A percentile compares a stretch with the other conserved stretches of the same genome.
Evolutionary conservation across 1,284 basidiomycete species (phyloP).

Genomic region (Malassezia obtusa): DNA sequence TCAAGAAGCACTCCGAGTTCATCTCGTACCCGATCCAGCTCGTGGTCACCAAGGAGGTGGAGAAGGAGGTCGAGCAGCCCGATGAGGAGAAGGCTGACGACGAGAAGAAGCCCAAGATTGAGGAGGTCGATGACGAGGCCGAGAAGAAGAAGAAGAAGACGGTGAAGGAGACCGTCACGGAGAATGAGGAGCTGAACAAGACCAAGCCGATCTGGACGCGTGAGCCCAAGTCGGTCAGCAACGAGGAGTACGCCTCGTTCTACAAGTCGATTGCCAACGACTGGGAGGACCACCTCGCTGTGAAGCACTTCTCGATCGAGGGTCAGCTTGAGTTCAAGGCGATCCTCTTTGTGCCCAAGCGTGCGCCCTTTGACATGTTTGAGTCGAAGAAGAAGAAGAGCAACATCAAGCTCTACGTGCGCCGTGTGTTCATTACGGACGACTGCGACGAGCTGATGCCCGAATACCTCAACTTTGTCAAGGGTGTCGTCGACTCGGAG

Average conservation of each 20-base stretch:
- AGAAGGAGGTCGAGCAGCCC: conserved; percentile 76
- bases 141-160: conserved; percentile 71
- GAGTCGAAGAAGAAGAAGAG: conserved; percentile 99
- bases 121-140: conserved; percentile 70
- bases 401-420: conserved; percentile 99
- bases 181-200: conserved; percentile 93
- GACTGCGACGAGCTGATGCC: conserved; percentile 99
- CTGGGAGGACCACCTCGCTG: conserved; percentile 95
- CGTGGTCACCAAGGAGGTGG: conserved; percentile 96
- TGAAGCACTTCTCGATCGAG: conserved; percentile 99
- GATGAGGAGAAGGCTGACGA: conserved; percentile 55
- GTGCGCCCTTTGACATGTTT: conserved; percentile 85
- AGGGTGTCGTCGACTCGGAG: conserved; percentile 91
- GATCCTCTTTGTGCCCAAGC: conserved; percentile 81
- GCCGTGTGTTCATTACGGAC: conserved; percentile 99
- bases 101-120: conserved; percentile 61
- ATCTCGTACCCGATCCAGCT: conserved; percentile 99
- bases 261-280: conserved; percentile 99
- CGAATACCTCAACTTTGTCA: conserved; percentile 99
- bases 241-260: conserved; percentile 90
- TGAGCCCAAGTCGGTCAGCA: conserved; percentile 83
- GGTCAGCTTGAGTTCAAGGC: conserved; percentile 99
- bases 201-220: conserved; percentile 99
- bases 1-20: conserved; percentile 99
- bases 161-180: conserved; percentile 61